A percentile compares a stretch with the other conserved stretches of the same genome.
phyloP scores from a whole-genome alignment of 2,329 filamentous ascomycete species.

The Hypomyces perniciosus region DNA sequence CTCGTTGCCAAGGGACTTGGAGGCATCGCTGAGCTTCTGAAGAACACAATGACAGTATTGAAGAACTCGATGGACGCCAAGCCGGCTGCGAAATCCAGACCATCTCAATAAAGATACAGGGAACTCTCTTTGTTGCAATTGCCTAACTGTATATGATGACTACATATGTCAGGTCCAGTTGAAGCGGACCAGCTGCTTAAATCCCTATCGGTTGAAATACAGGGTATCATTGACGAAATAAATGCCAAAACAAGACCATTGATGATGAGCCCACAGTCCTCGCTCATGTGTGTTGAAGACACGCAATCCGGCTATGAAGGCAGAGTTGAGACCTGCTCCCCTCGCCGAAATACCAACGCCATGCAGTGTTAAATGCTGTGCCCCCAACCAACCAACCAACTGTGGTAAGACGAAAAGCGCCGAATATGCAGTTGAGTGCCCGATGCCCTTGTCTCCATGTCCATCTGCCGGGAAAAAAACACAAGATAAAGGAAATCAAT shows the following conservation, averaged over 20 bases:
- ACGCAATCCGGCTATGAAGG: conserved; percentile 15
- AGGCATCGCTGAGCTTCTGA: conserved; percentile 67
- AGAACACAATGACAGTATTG: conserved; percentile 73
- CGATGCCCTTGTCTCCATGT: neutral
- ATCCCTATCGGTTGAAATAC: conserved; percentile 27
- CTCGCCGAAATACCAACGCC: conserved; percentile 17
- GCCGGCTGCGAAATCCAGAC: conserved; percentile 17
- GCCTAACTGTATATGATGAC: neutral
- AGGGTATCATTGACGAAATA: conserved; percentile 28
- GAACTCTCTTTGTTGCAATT: neutral
- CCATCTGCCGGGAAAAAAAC: conserved; percentile 2
- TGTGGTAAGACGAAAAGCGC: conserved; percentile 18
- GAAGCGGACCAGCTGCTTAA: conserved; percentile 10
- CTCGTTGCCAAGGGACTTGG: conserved; percentile 57
- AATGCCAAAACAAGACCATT: conserved; percentile 10
- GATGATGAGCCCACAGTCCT: neutral
- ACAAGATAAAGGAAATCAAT: neutral
- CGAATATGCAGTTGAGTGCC: conserved; percentile 30
- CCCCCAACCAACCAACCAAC: neutral
- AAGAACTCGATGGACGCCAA: conserved; percentile 42
- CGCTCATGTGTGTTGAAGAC: conserved; percentile 23
- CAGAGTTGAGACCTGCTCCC: conserved; percentile 29
- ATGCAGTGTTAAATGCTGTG: conserved; percentile 21
- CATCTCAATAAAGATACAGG: conserved; percentile 8
- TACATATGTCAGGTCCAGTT: conserved; percentile 10